Percentiles rank a stretch among this genome's conserved stretches.
These are phyloP conservation scores for Aspergillus nidulans DNA, from an alignment of 495 filamentous ascomycete genomes.

Conservation along the genomic window DNA sequence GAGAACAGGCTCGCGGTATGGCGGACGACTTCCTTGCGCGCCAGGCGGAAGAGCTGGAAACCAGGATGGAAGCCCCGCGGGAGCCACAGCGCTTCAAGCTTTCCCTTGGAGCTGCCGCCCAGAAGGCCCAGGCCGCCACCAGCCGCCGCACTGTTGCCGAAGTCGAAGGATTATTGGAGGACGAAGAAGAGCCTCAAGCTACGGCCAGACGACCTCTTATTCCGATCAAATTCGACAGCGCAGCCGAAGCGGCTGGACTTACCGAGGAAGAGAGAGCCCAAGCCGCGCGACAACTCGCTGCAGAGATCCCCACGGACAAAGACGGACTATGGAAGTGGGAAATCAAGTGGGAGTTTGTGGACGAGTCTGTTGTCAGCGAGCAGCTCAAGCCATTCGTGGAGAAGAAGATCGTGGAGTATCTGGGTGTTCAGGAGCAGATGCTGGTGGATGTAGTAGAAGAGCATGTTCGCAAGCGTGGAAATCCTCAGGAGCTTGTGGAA, in stretches of 20 bases:
- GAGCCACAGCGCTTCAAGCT: conserved; percentile 91
- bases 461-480: conserved; percentile 71
- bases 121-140: conserved; percentile 70
- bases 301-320: conserved; percentile 84
- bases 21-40: conserved; percentile 90
- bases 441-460: conserved; percentile 89
- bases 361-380: conserved; percentile 75
- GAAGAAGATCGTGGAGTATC: conserved; percentile 95
- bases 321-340: conserved; percentile 87
- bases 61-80: conserved; percentile 48
- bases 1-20: conserved; percentile 76
- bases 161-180: conserved; percentile 89
- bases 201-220: conserved; percentile 75
- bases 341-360: conserved; percentile 92
- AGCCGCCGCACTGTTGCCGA: conserved; percentile 80
- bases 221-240: conserved; percentile 86
- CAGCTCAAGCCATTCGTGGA: conserved; percentile 93
- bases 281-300: conserved; percentile 71
- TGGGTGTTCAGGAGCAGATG: conserved; percentile 95
- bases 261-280: conserved; percentile 80
- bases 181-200: conserved; percentile 77
- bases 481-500: conserved; percentile 75
- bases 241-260: conserved; percentile 63
- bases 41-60: conserved; percentile 79
- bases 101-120: conserved; percentile 82